Base-by-base conservation (phyloP, 306 rosid species). In the Quercus mongolica region DNA sequence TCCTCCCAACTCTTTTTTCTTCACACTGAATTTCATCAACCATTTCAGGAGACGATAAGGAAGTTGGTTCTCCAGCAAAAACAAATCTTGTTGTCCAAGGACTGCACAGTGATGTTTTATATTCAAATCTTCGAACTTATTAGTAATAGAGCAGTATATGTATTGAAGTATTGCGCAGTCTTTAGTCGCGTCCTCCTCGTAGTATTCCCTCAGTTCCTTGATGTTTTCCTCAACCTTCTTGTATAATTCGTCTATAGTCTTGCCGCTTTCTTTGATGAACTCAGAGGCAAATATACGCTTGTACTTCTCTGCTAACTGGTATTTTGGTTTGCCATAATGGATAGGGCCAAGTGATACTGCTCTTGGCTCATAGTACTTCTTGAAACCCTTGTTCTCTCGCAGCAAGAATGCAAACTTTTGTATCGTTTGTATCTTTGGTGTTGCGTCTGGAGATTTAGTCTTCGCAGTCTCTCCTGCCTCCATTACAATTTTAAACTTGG, bases 41-140 rank as follows among this genome's bases (percentile, higher is more conserved):
- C 71, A 25, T 25, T 56, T 7, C 41, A 83, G 83, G 69, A 58
- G 73, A 14, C 9, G 20, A 18, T 21, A 83, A 2, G 86, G 80
- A 52, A 83, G 69, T 69, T 74, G 83, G 20, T 78, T 83, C 69
- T 83, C 80, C 18, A 78, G 69, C 76, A 83, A 74, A 57, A 83
- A 68, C 72, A 78, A 38, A 61, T 83, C 79, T 0, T 67, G 76
- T 3, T 69, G 72, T 8, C 44, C 28, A 10, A 76, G 49, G 30
- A 44, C 44, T 5, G 51, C 5, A 13, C 52, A 57, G 20, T 75
- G 68, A 3, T 26, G 33, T 31, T 81, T 75, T 11, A 75, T 46
- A 4, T 15, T 11, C 23, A 73, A 55, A 8, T 46, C 11, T 21
- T 19, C 3, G 0, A 33, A 13, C 19, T 12, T 3, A 0, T n/a